Percentiles rank a stretch among this genome's conserved stretches.
Conservation (phyloP, 2,329 filamentous ascomycete species). For the Colletotrichum sp. region DNA sequence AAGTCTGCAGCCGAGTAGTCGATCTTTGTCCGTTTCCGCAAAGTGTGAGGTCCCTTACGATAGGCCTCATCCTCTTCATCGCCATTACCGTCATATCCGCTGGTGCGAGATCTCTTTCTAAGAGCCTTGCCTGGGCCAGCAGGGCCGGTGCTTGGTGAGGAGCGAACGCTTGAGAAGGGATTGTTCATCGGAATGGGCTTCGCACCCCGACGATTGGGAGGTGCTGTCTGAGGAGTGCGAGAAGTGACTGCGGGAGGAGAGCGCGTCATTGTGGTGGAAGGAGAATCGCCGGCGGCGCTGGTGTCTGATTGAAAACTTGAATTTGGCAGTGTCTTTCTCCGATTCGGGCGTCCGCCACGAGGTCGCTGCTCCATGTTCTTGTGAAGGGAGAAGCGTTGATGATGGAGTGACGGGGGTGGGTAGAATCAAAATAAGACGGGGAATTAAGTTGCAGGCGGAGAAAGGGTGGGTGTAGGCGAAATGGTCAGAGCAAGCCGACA, state of each 20-base stretch:
- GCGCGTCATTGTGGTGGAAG: constrained; percentile 15
- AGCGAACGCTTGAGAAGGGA: constrained; percentile 4
- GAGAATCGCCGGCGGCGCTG: constrained; percentile 7
- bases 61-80: constrained; percentile 55
- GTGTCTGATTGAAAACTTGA: constrained; percentile 17
- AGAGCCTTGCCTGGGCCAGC: constrained; percentile 5
- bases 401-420: background rate
- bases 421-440: constrained; percentile 1
- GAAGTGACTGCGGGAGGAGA: constrained; percentile 13
- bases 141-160: constrained; percentile 2
- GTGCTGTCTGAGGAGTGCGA: constrained; percentile 22
- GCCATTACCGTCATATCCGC: constrained; percentile 6
- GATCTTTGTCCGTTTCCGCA: constrained; percentile 60
- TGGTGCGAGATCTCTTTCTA: constrained; percentile 17
- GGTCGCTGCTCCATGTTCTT: constrained; percentile 12
- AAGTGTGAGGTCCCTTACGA: constrained; percentile 63
- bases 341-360: constrained; percentile 8
- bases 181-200: constrained; percentile 8
- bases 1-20: constrained; percentile 63
- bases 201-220: constrained; percentile 14
- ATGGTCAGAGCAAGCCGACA: background rate
- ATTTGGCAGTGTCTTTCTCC: constrained; percentile 15
- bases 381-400: background rate
- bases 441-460: background rate
- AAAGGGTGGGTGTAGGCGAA: background rate